Evolutionary conservation across 2,329 filamentous ascomycete species (phyloP), one percentile per base, ranked within the genome.

Genomic region (Ceratocystis lukuohia): DNA sequence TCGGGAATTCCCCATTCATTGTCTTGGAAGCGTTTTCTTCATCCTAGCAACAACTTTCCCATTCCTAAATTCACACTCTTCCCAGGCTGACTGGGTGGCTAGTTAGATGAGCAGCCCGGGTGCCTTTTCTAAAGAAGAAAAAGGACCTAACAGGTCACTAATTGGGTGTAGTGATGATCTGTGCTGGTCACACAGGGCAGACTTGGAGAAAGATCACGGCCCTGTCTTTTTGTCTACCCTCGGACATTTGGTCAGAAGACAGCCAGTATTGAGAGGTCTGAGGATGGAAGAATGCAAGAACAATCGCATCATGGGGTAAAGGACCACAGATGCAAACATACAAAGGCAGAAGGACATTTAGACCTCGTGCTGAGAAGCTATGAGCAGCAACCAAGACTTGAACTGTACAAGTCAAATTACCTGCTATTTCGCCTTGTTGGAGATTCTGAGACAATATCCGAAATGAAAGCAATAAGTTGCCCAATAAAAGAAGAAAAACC

Each of bases 381-480:
- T 57, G 53, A 57, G 30, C 53, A 33, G 28, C 22, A 15, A 15
- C 53, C 22, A 33, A 30, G 25, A 30, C 53, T 33, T 57, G 25
- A 57, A 57, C 28, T 57, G 53, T 57, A 33, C 28, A 41, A 41
- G 22, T 15, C 5, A 28, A 57, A 17, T n/a, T 30, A 17, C 25
- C 25, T 57, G 25, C 30, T 25, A 33, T 30, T 56, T 56, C 50
- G 50, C 37, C 37, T 56, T 56, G 22, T 56, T 56, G 50, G 50
- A 56, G 50, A 56, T 56, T 15, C 20, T 30, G 50, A 56, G 48
- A 53, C 48, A 53, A 53, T 53, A 53, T n/a, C 50, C 25, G 50
- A 56, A 17, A 56, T 48, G 20, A 22, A 48, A n/a, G 46, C 37
- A 41, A 41, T 5, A 41, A 41, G 37, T 12, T 41, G 37, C 37